Evolutionary conservation across 169 alveolate genomes (phyloP).

Genomic region (Babesia microti): DNA sequence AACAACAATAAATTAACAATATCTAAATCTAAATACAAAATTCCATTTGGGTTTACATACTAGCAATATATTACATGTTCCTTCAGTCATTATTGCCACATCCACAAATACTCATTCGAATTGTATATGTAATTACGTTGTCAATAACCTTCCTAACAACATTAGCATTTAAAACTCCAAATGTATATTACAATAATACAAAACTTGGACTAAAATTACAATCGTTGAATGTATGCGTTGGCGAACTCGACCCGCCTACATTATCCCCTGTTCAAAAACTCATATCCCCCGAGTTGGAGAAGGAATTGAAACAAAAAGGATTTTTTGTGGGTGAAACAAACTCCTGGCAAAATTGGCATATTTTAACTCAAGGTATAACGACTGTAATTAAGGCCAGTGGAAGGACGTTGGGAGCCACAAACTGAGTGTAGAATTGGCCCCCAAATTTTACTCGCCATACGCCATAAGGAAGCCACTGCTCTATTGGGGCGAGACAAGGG

Average conservation of each 20-base stretch:
- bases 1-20: too few species aligned
- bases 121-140: too few species aligned
- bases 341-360: conserved; percentile 62
- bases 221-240: too few species aligned
- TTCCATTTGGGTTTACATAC: too few species aligned
- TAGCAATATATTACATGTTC: too few species aligned
- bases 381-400: conserved; percentile 31
- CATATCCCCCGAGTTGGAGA: conserved; percentile 10
- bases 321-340: conserved; percentile 50
- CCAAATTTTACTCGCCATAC: conserved; percentile 22
- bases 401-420: conserved; percentile 40
- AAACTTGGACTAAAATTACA: too few species aligned
- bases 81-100: too few species aligned
- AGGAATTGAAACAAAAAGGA: conserved; percentile 45
- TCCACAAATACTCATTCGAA: too few species aligned
- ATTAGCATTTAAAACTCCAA: too few species aligned
- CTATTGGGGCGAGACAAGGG: conserved; percentile 64
- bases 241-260: conserved; percentile 36
- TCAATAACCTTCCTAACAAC: too few species aligned
- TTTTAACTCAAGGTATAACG: conserved; percentile 51
- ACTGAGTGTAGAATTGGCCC: conserved; percentile 26
- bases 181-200: too few species aligned
- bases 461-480: conserved; percentile 56
- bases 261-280: conserved; percentile 18
- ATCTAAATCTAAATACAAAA: too few species aligned